Evolutionary conservation across 164 flowering plant species (phyloP), one percentile per base, ranked within the genome.

Genomic region (Nelumbo lutea): DNA sequence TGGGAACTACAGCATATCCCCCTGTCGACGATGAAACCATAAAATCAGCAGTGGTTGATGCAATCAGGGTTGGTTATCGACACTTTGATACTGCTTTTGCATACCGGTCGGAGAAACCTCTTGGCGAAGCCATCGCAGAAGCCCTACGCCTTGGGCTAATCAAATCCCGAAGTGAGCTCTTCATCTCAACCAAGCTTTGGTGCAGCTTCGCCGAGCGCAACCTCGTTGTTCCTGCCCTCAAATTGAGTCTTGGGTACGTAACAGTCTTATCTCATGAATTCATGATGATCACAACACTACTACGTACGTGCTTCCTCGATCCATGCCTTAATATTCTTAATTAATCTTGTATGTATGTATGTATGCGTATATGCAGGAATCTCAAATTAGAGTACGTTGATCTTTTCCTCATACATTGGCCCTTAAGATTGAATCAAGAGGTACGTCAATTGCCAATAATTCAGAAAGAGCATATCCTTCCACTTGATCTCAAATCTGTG

Each of bases 111-210:
- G 78, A 76, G 69, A 13, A 68, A 65, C 41, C 55, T 7, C 63
- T 71, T 27, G 78, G 78, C 1, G 72, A 76, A 39, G 79, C 70
- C 53, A 46, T 76, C 1, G 59, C 47, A 7, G 60, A 71, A 14
- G 79, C 75, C 8, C 9, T 76, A 1, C 45, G n/a, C 43, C 13
- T 10, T 3, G 75, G 75, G 10, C 47, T 76, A 39, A 58, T 72
- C 46, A 10, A 42, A 40, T 52, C 72, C 7, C 59, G 79, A 42
- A 46, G 40, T 42, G 72, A 76, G 40, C 56, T 71, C 62, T 76
- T 76, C 65, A 51, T 76, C 69, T 68, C 78, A 1, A 71, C 78
- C 62, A 76, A 76, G 78, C 65, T 76, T 7, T 76, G 78, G 74
- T 59, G 61, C 69, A 44, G 46, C 4, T 66, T 64, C 53, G 67